phyloP scores from a whole-genome alignment of 495 filamentous ascomycete genomes.

The Penicillium pulvis region DNA sequence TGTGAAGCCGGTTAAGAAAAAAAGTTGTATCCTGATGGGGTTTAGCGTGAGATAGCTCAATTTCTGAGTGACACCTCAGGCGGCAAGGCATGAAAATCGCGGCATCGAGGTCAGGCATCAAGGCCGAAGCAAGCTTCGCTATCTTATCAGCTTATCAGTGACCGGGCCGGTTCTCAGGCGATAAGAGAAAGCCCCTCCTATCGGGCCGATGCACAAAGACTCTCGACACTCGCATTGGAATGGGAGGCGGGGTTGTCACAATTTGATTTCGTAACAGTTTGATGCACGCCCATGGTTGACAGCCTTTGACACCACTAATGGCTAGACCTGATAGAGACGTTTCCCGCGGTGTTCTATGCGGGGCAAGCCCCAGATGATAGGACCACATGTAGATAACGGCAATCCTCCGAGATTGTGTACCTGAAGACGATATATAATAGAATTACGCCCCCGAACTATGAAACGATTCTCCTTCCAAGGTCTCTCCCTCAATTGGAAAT shows the following conservation, averaged over 20 bases:
- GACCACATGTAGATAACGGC: not conserved
- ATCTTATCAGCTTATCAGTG: conserved; percentile 7
- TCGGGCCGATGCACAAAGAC: conserved; percentile 13
- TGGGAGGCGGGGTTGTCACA: not conserved
- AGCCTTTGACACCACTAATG: not conserved
- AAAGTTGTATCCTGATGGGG: conserved; percentile 23
- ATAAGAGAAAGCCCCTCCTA: conserved; percentile 13
- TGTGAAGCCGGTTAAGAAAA: conserved; percentile 22
- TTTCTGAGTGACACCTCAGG: conserved; percentile 14
- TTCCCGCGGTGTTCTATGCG: not conserved
- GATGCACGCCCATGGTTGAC: not conserved
- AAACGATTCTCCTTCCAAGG: not conserved
- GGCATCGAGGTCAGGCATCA: not conserved
- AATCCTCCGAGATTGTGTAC: not conserved
- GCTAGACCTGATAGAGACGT: not conserved
- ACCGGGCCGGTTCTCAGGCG: conserved; percentile 11
- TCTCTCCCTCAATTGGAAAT: not conserved
- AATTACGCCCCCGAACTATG: not conserved
- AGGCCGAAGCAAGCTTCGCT: not conserved
- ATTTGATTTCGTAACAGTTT: conserved; percentile 1
- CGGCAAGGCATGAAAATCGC: not conserved
- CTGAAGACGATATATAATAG: not conserved
- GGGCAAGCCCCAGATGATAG: not conserved
- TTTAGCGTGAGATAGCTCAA: conserved; percentile 12
- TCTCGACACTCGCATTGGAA: not conserved